phyloP scores from a whole-genome alignment of 495 filamentous ascomycete species.

The Podospora comata region DNA sequence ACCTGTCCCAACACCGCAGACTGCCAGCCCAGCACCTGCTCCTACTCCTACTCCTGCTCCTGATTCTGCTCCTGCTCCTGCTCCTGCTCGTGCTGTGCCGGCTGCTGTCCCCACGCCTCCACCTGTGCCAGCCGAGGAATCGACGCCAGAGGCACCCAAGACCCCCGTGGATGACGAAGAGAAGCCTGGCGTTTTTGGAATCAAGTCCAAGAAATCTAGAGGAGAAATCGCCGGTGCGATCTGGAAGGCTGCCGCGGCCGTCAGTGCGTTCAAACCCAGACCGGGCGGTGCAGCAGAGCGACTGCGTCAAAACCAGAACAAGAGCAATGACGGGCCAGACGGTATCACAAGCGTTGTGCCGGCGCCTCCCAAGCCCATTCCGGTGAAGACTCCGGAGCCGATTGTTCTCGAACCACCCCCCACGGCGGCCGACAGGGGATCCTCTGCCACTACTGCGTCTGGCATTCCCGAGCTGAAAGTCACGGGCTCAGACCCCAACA shows the following conservation, averaged over 20 bases:
- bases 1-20: background rate
- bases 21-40: slow-evolving; percentile 25
- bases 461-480: slow-evolving; percentile 52
- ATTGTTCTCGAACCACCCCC: slow-evolving; percentile 25
- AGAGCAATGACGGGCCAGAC: slow-evolving; percentile 65
- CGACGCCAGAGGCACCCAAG: slow-evolving; percentile 28
- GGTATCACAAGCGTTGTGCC: slow-evolving; percentile 85
- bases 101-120: slow-evolving; percentile 8
- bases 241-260: slow-evolving; percentile 79
- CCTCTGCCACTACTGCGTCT: slow-evolving; percentile 15
- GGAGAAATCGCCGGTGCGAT: slow-evolving; percentile 74
- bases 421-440: slow-evolving; percentile 31
- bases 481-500: slow-evolving; percentile 39
- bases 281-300: slow-evolving; percentile 78
- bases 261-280: slow-evolving; percentile 75
- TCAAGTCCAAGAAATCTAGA: slow-evolving; percentile 66
- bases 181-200: slow-evolving; percentile 84
- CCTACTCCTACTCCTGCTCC: slow-evolving; percentile 1
- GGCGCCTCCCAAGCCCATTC: slow-evolving; percentile 56
- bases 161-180: slow-evolving; percentile 45
- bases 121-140: slow-evolving; percentile 24
- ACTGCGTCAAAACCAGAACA: slow-evolving; percentile 53
- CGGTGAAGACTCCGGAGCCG: slow-evolving; percentile 31
- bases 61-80: slow-evolving; percentile 14
- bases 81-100: background rate